phyloP scores from a whole-genome alignment of 345 rosid genomes.

The Moricandia moricandioides region DNA sequence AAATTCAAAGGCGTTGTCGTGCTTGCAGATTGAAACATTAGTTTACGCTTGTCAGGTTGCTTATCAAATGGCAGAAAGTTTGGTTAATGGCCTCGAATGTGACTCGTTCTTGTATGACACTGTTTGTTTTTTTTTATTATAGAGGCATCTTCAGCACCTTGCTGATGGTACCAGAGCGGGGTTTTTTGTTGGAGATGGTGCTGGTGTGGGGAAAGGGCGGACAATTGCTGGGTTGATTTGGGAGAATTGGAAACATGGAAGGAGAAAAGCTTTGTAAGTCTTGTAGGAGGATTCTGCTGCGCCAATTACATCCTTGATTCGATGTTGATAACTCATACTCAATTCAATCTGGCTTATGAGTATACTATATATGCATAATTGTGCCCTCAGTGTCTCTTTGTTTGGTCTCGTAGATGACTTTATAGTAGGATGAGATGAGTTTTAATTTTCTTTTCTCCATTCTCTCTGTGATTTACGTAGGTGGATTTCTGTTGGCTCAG shows the following conservation, averaged over 20 bases:
- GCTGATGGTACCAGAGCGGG: constrained; percentile 86
- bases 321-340: not conserved
- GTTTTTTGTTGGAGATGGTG: constrained; percentile 97
- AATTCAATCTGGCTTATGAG: constrained; percentile 1
- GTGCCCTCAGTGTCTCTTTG: not conserved
- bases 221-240: constrained; percentile 94
- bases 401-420: constrained; percentile 1
- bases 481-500: constrained; percentile 99
- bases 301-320: constrained; percentile 4
- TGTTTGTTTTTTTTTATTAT: constrained; percentile 36
- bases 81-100: constrained; percentile 26
- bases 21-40: constrained; percentile 98
- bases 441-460: constrained; percentile 18
- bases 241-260: constrained; percentile 90
- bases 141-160: constrained; percentile 96
- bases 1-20: constrained; percentile 70
- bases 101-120: constrained; percentile 28
- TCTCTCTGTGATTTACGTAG: constrained; percentile 43
- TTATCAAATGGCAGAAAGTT: constrained; percentile 21
- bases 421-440: not conserved
- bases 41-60: constrained; percentile 95
- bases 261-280: constrained; percentile 85
- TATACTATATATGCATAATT: constrained; percentile 7
- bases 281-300: constrained; percentile 8
- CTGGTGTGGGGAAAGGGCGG: constrained; percentile 99